Conservation (phyloP, 441 rosid genomes). For the Adansonia gregorii region DNA sequence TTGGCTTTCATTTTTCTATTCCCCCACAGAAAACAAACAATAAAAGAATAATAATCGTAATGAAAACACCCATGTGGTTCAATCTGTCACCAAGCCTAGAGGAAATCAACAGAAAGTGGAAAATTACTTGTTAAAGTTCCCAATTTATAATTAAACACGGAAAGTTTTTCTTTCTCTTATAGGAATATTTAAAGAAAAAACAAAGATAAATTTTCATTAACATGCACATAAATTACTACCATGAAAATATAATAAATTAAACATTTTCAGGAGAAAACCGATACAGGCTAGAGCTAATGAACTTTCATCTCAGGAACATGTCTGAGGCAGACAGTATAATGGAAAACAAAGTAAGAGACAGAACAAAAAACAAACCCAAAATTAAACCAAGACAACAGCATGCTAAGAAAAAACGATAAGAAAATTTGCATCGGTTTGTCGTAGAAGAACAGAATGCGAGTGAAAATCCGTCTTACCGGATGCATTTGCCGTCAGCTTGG, state of each 20-base stretch:
- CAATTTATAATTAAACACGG: conserved; percentile 6
- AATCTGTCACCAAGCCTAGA: conserved; percentile 26
- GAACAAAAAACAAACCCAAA: conserved; percentile 3
- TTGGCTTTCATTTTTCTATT: conserved; percentile 5
- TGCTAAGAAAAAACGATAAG: not conserved
- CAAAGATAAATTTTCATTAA: not conserved
- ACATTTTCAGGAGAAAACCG: too few species aligned
- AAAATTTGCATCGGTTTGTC: not conserved
- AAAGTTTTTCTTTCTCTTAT: not conserved
- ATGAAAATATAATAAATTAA: not conserved
- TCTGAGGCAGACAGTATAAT: conserved; percentile 23
- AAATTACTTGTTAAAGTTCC: conserved; percentile 20
- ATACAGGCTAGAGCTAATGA: too few species aligned
- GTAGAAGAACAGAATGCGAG: conserved; percentile 16
- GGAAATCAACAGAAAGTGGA: conserved; percentile 7
- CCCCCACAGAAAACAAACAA: conserved; percentile 22
- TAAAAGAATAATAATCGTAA: conserved; percentile 20
- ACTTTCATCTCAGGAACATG: not conserved
- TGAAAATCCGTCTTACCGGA: conserved; percentile 49
- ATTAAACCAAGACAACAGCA: not conserved
- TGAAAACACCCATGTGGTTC: conserved; percentile 33
- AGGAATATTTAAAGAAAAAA: not conserved
- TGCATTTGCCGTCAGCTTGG: conserved; percentile 70
- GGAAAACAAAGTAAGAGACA: conserved; percentile 23
- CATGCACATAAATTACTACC: not conserved